phyloP scores from a whole-genome alignment of 139 green algal species.

The Auxenochlorella pyrenoidosa region DNA sequence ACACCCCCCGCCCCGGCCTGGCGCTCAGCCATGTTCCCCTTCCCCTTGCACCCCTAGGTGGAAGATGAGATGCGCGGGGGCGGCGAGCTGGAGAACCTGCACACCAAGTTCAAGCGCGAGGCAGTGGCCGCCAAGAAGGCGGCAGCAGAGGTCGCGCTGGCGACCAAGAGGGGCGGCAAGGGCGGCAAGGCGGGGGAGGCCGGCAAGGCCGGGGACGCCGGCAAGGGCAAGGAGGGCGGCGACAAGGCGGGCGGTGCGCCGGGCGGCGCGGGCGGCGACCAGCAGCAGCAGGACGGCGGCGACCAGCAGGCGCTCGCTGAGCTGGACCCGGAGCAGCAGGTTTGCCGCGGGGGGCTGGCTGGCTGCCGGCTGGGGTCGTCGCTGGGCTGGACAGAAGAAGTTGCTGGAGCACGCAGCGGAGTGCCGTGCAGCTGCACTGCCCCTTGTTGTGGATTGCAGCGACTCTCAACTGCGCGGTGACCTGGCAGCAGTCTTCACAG shows the following conservation, averaged over 20 bases:
- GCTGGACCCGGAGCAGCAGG: conserved; percentile 40
- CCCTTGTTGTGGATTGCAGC: too few species aligned
- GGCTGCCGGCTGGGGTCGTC: too few species aligned
- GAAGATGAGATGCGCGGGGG: conserved; percentile 31
- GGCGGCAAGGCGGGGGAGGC: conserved; percentile 1
- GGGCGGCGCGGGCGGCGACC: conserved; percentile 8
- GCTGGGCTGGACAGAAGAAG: too few species aligned
- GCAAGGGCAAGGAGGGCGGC: too few species aligned
- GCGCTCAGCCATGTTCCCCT: too few species aligned
- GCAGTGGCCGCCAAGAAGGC: conserved; percentile 46
- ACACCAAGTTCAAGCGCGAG: conserved; percentile 72
- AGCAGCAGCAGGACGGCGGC: conserved; percentile 7
- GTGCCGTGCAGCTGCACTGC: too few species aligned
- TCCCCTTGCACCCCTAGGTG: neutral
- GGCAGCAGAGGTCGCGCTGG: neutral
- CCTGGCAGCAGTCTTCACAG: too few species aligned
- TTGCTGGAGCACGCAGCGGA: too few species aligned
- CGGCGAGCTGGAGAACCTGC: conserved; percentile 77
- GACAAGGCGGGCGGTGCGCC: neutral
- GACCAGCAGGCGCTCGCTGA: conserved; percentile 14
- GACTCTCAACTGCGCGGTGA: too few species aligned
- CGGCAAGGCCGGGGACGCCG: neutral
- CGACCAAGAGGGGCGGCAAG: conserved; percentile 28
- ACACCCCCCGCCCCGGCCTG: too few species aligned
- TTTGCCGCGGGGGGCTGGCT: neutral